Evolutionary conservation across 2,329 filamentous ascomycete species (phyloP).

Genomic region (Fusarium buxicola): DNA sequence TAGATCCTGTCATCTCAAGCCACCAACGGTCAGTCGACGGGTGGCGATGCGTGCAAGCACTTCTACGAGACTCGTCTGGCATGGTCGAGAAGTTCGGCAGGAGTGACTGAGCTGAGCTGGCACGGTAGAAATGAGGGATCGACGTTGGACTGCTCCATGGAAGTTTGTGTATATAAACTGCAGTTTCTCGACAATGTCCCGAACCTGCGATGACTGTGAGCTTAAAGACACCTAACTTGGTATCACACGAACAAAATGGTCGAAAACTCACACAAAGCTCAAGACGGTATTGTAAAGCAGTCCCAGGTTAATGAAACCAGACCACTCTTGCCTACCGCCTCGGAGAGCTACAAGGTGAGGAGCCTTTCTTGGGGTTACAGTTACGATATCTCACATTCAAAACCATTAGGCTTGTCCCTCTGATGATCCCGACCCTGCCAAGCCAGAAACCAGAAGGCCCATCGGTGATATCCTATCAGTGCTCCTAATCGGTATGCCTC

Average conservation of each 20-base stretch:
- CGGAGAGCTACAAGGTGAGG: neutral
- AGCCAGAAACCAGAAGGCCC: neutral
- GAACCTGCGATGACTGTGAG: too few species aligned
- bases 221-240: neutral
- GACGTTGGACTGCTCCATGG: neutral
- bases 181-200: neutral
- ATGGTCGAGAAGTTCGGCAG: neutral
- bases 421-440: neutral
- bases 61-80: neutral
- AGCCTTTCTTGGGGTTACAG: neutral
- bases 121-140: neutral
- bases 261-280: neutral
- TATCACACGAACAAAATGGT: neutral
- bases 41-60: neutral
- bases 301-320: neutral
- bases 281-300: neutral
- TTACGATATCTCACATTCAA: neutral
- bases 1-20: neutral
- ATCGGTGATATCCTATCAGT: neutral
- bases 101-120: neutral
- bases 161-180: neutral
- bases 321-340: neutral
- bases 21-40: neutral
- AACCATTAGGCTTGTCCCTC: neutral
- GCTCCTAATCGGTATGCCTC: neutral